Percentiles rank a stretch among this genome's conserved stretches.
These are phyloP conservation scores for Epithele typhae DNA, from an alignment of 768 basidiomycete species.

Conservation along the genomic window DNA sequence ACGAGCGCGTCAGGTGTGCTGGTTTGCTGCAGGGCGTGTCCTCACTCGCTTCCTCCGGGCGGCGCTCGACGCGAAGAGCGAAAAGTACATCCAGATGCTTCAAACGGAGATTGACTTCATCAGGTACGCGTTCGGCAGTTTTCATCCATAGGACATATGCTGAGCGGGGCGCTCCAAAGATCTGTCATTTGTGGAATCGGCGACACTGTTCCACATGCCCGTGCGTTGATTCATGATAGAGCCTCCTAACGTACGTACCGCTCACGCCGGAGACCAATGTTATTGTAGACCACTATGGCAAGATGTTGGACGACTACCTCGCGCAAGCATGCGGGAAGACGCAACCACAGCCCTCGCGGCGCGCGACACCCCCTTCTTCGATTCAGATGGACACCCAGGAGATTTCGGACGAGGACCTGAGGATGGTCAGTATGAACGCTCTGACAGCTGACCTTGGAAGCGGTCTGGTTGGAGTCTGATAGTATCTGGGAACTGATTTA, in stretches of 20 bases:
- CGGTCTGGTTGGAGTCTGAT: too few species aligned
- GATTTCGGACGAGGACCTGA: too few species aligned
- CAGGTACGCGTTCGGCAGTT: constrained; percentile 41
- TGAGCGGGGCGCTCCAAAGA: too few species aligned
- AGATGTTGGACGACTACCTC: constrained; percentile 46
- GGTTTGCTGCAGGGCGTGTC: constrained; percentile 66
- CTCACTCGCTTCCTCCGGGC: constrained; percentile 64
- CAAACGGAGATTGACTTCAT: constrained; percentile 65
- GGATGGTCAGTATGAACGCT: too few species aligned
- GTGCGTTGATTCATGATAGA: constrained; percentile 24
- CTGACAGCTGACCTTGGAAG: too few species aligned
- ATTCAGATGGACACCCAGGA: too few species aligned
- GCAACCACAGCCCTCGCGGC: too few species aligned
- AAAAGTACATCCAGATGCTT: constrained; percentile 54
- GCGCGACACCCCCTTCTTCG: too few species aligned
- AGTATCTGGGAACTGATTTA: too few species aligned
- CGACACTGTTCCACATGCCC: constrained; percentile 62
- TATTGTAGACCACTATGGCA: constrained; percentile 46
- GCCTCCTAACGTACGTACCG: neutral
- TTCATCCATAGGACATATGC: neutral
- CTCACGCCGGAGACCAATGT: neutral
- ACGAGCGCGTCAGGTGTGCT: constrained; percentile 28
- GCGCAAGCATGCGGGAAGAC: constrained; percentile 22
- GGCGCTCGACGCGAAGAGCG: constrained; percentile 51
- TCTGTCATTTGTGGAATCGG: constrained; percentile 59